Evolutionary conservation across 305 asterid species (phyloP).

Genomic region (Stenogyne calaminthoides): DNA sequence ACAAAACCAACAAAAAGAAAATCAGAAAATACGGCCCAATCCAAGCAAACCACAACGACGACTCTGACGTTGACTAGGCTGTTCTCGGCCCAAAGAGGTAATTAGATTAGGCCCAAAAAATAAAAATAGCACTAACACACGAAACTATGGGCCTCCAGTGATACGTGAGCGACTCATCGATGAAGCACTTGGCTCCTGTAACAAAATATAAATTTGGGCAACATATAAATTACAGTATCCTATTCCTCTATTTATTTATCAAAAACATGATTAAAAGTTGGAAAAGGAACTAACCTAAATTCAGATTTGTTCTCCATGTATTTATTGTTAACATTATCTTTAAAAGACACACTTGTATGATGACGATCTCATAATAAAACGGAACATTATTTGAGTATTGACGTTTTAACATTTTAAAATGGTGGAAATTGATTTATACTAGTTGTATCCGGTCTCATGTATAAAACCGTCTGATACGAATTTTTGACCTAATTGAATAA

Average conservation of each 20-base stretch:
- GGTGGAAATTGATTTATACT: too few species aligned
- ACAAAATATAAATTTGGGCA: neutral
- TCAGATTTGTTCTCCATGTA: too few species aligned
- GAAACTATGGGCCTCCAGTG: neutral
- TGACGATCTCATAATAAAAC: too few species aligned
- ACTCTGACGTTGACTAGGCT: neutral
- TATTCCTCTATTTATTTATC: neutral
- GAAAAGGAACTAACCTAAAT: too few species aligned
- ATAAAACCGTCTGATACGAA: too few species aligned
- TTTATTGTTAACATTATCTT: too few species aligned
- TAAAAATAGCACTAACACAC: neutral
- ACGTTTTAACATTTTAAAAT: too few species aligned
- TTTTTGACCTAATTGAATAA: too few species aligned
- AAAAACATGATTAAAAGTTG: too few species aligned
- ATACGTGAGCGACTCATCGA: neutral
- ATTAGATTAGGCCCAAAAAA: neutral
- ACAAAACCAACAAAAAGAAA: neutral
- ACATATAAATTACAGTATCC: neutral
- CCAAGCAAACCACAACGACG: neutral
- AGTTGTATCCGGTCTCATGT: too few species aligned
- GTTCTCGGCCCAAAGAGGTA: neutral
- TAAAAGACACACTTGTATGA: too few species aligned
- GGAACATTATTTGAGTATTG: too few species aligned
- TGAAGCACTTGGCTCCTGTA: neutral
- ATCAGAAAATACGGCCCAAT: neutral